Evolutionary conservation across 192 early-diverging fungal species (phyloP), one percentile per base, ranked within the genome.

Genomic region (Dissophora ornata): DNA sequence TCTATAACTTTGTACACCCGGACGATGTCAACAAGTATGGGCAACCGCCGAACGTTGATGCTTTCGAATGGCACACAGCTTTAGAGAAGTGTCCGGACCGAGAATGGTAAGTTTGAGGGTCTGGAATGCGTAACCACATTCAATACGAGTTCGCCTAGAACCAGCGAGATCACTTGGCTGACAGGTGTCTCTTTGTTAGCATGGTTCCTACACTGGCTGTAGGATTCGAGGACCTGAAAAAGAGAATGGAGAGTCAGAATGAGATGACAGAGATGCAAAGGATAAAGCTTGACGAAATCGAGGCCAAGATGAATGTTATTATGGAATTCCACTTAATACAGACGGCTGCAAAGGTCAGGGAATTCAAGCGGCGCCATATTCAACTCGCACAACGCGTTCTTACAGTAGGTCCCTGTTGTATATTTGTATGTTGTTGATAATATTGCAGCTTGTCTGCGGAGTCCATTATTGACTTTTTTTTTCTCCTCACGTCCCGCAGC

Each of bases 1-100:
- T 98, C 67, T 98, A 98, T 80, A 98, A 97, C 67, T 87, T 93
- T 73, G 94, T 94, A 4, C 91, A 95, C 71, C 92, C 96, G 1
- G 86, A 81, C n/a, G 93, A 97, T 81, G 90, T 91, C 18, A 85
- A 84, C 34, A 62, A 88, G 48, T 97, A 98, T 67, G 87, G 82
- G 49, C 90, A 87, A 34, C 90, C 91, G 16, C 84, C 88, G 1
- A 87, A 87, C 60, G 80, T 92, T 15, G 92, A 96, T 50, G 69
- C 81, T 1, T 67, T 79, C 16, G 79, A 94, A 38, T 98, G 92
- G 86, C 82, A 93, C 49, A 92, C 96, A 68, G 97, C 97, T 5
- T 80, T 91, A 45, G 60, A 75, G 51, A 90, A 96, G 59, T 97
- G 96, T 49, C 97, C 97, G 0, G 96, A 98, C 69, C 90, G 87